Base-by-base conservation (phyloP, 805 yeast genomes). In the Ogataea ganodermae region DNA sequence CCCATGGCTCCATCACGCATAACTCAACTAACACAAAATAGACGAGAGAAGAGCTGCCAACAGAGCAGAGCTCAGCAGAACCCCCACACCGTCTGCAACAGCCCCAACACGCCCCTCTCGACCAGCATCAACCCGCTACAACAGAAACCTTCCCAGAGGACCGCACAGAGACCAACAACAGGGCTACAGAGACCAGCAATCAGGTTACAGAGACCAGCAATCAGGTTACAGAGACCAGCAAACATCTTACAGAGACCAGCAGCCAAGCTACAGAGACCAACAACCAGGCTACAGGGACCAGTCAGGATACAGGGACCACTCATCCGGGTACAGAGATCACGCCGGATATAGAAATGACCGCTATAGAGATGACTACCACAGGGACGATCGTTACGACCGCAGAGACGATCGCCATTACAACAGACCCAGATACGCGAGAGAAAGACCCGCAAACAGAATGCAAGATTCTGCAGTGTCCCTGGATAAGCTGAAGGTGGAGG, bases 11-110 rank as follows among this genome's bases (percentile, higher is more conserved):
- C 24, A 17, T 8, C 8, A 17, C 37, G 7, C 6, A 8, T 30
- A 18, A 3, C 5, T 14, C 20, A 14, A 42, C 24, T 20, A 20
- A 38, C 33, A 23, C 20, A 10, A 6, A 16, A 17, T 36, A 45
- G 59, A 58, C 53, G 62, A 60, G 32, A 48, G 63, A 52, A 39
- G 62, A 43, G 57, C 60, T 2, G 61, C 61, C 18, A 57, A 57
- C 17, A 43, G 60, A 46, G 48, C 46, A 9, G 56, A 49, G 41
- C 40, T 44, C 37, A 40, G 21, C 17, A 38, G 32, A 17, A 33
- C 42, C 12, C 22, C 42, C 17, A 5, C 31, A 13, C 32, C 31
- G 14, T n/a, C 21, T 10, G 10, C 37, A 26, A 17, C 39, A 33
- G 17, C 24, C 35, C 13, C 35, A 13, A 13, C 27, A 13, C 23